These are phyloP conservation scores for Kandelia obovata DNA, from an alignment of 345 rosid genomes.

Conservation along the genomic window DNA sequence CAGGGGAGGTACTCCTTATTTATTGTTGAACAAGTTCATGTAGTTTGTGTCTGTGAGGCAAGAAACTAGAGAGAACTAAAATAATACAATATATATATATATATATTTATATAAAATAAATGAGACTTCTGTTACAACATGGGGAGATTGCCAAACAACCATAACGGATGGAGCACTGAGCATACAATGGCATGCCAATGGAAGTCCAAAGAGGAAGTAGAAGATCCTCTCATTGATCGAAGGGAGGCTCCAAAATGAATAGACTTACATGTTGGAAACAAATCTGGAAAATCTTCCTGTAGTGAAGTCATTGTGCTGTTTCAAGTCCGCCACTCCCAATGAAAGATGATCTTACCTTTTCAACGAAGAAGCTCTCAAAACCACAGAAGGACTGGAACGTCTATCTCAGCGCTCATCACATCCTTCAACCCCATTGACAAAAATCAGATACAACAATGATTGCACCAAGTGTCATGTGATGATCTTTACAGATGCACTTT, in stretches of 20 bases:
- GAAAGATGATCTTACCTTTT: no score
- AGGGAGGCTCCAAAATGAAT: no score
- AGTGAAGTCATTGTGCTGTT: constrained; percentile 18
- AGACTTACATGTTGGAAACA: no score
- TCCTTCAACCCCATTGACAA: constrained; percentile 37
- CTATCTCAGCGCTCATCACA: background rate
- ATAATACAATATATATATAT: constrained; percentile 9
- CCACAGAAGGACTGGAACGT: constrained; percentile 34
- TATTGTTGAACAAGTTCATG: background rate
- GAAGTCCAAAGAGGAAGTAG: constrained; percentile 23
- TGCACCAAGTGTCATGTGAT: constrained; percentile 42
- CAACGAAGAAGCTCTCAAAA: constrained; percentile 12
- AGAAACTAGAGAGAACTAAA: background rate
- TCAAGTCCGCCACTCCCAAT: constrained; percentile 23
- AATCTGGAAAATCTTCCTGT: no score
- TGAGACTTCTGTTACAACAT: constrained; percentile 19
- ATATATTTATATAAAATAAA: constrained; percentile 19
- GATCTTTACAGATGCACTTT: constrained; percentile 25
- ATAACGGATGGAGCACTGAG: background rate
- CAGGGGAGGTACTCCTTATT: background rate
- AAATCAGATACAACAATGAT: constrained; percentile 29
- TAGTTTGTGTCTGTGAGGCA: no score
- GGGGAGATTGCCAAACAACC: constrained; percentile 1
- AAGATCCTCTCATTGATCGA: no score
- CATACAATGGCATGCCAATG: constrained; percentile 28